phyloP scores from a whole-genome alignment of 352 stramenopile genomes.

The Pythium utonaiense region DNA sequence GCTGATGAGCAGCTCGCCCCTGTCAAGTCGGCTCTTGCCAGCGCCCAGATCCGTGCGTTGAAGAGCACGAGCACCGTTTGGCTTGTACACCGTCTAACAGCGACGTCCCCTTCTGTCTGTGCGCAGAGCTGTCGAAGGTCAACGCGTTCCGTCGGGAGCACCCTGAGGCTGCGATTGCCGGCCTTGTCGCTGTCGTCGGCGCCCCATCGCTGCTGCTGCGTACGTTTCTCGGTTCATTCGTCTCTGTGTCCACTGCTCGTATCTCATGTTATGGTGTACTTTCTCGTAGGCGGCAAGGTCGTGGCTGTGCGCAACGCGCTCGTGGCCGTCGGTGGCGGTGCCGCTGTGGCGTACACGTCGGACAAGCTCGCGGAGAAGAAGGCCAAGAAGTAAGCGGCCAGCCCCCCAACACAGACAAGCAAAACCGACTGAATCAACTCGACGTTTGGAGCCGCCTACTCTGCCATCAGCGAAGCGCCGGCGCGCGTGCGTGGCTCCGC shows the following conservation, averaged over 20 bases:
- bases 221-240: conserved; percentile 33
- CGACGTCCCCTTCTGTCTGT: background rate
- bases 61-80: too few relatives aligned
- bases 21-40: conserved; percentile 42
- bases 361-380: conserved; percentile 58
- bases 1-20: conserved; percentile 58
- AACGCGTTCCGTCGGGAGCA: conserved; percentile 76
- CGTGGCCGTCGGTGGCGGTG: conserved; percentile 52
- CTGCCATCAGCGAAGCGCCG: too few relatives aligned
- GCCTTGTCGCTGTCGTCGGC: conserved; percentile 53
- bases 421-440: background rate
- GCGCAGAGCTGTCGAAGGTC: conserved; percentile 59
- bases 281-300: conserved; percentile 52
- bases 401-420: background rate
- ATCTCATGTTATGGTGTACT: background rate
- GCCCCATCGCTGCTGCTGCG: conserved; percentile 60
- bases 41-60: conserved; percentile 49
- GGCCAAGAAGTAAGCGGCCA: conserved; percentile 22
- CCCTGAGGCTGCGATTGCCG: conserved; percentile 53
- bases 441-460: background rate
- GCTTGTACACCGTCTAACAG: background rate
- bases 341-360: conserved; percentile 48
- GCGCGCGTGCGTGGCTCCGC: too few relatives aligned
- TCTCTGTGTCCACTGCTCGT: too few relatives aligned
- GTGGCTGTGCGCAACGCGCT: conserved; percentile 58